Evolutionary conservation across 2,329 filamentous ascomycete species (phyloP), one percentile per base, ranked within the genome.

Genomic region (Cordyceps militaris): DNA sequence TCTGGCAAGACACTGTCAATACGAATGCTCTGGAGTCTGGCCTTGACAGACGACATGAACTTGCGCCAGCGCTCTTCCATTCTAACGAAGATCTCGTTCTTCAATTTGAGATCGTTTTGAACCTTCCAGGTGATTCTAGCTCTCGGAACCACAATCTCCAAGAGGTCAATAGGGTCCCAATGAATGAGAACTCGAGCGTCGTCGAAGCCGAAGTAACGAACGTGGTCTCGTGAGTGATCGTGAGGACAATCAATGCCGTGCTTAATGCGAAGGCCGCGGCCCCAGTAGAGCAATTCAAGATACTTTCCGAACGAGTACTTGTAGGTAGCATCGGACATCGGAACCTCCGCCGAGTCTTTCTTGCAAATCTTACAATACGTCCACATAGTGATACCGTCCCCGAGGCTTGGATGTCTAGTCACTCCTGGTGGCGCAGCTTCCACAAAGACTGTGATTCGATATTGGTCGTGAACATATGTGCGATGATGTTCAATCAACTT

Each of bases 271-370:
- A 97, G 75, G 38, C 90, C 88, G 43, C 84, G 88, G 67, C 92
- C 93, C 92, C 93, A 99, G 71, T 97, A 97, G 2, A 92, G 91
- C 19, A 99, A 78, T 72, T 99, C 94, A n/a, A 99, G 79, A 66
- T 97, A 99, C 71, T 99, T 99, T 11, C 91, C 94, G 67, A 99
- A 96, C 0, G 94, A 99, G 70, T 99, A 99, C 70, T 95, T 97
- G 89, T 91, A 99, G 0, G 92, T 95, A 65, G 85, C 91, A 58
- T 91, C 86, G 1, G 93, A 97, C 91, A 99, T 97, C 32, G 87
- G 86, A 63, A 89, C 88, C 49, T 92, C 86, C 40, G 91, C 89
- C 0, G 93, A 96, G 69, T 97, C 92, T 63, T 90, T 90, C 54
- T 89, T 87, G 71, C 95, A 99, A 30, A 89, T 80, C 66, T 96